Base-by-base conservation (phyloP, 1,284 basidiomycete genomes). In the Erythrobasidium hasegawianum region DNA sequence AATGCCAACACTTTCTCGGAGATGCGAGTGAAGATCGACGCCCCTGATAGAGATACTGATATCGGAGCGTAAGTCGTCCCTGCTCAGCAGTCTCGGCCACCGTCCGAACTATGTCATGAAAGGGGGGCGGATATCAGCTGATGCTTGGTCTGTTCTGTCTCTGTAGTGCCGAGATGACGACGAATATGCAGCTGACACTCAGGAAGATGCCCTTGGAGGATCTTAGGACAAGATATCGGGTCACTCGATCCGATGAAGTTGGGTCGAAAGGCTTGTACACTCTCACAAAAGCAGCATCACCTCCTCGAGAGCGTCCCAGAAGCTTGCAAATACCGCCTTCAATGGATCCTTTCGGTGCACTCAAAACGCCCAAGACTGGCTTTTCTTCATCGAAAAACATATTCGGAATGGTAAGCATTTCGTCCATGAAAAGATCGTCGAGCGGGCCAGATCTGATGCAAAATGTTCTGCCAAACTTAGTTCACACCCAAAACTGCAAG, bases 151-250 rank as follows among this genome's bases (percentile, higher is more conserved):
- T 33, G n/a, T n/a, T n/a, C n/a, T n/a, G n/a, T 33, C 5, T 20
- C 5, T 9, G 10, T 38, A 65, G 62, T 1, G 54, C 62, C 13
- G 62, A 65, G 47, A 65, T 65, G 62, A 65, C 62, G 10, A 33
- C 41, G 20, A 49, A 41, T 8, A 65, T 65, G 62, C 62, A 65
- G 43, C n/a, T 27, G 22, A 65, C 55, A 24, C 47, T 65, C 11
- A 41, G 56, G 10, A 57, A 58, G 39, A 20, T 65, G 13, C 38
- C 62, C 2, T n/a, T 33, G 9, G 49, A 65, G 4, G 62, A 65
- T 16, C 26, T 65, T 7, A 39, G 55, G 16, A 38, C 18, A 10
- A 5, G 11, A 9, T 65, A 43, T 38, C 41, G 62, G 22, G 62
- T 65, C 2, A 65, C 62, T 13, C 55, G 62, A 20, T 58, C 55